These are phyloP conservation scores for Curvularia lunata DNA, from an alignment of 2,329 filamentous ascomycete genomes.

Conservation along the genomic window DNA sequence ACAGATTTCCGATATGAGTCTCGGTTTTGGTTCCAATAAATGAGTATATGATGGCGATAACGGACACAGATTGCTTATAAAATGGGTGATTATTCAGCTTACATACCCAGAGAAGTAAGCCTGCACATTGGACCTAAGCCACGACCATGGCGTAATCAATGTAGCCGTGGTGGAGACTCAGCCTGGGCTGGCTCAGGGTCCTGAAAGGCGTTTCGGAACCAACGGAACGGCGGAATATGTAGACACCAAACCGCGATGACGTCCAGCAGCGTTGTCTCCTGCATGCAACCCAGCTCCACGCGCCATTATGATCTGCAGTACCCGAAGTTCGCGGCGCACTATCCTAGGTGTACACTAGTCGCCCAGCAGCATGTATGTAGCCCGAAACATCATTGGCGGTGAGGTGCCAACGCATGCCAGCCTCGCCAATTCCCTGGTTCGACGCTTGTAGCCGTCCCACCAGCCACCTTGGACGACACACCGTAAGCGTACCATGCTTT, in stretches of 20 bases:
- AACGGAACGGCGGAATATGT: slow-evolving; percentile 3
- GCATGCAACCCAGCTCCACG: not conserved
- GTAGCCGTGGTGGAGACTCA: not conserved
- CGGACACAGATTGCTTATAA: not conserved
- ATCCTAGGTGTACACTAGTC: not conserved
- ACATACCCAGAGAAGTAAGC: not conserved
- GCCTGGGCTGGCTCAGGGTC: not conserved
- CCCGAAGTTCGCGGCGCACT: not conserved
- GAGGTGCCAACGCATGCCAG: slow-evolving; percentile 43
- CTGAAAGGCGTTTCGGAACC: slow-evolving; percentile 7
- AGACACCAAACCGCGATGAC: slow-evolving; percentile 9
- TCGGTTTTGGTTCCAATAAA: not conserved
- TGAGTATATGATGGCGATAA: not conserved
- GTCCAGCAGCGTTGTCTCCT: not conserved
- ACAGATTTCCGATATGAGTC: not conserved
- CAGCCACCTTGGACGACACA: slow-evolving; percentile 38
- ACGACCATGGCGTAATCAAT: not conserved
- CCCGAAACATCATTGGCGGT: slow-evolving; percentile 26
- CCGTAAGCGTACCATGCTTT: slow-evolving; percentile 1
- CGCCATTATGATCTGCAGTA: not conserved
- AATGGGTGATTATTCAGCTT: not conserved
- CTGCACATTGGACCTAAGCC: not conserved
- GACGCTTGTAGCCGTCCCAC: slow-evolving; percentile 23
- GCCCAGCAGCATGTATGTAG: slow-evolving; percentile 23
- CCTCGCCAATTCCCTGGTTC: slow-evolving; percentile 43